Evolutionary conservation across 257 asterid genomes (phyloP), one percentile per base, ranked within the genome.

Genomic region (Capsicum pubescens): DNA sequence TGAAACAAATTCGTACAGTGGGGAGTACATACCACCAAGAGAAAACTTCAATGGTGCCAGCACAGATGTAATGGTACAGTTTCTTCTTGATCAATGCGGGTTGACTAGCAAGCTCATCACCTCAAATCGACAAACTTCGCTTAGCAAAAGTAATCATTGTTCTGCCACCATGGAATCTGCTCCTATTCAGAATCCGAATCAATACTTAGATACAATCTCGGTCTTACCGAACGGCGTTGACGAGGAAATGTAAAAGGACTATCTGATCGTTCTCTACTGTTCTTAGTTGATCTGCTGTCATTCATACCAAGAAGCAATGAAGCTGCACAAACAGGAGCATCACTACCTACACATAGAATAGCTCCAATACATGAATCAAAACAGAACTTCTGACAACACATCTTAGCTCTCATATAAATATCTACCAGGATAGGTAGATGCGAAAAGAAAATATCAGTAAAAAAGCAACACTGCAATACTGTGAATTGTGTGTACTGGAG

Each of bases 171-270:
- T 54, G 56, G 55, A 78, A 81, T 61, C 60, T 57, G 66, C 70
- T 42, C 85, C 88, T 88, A 93, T 92, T 93, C 98, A 3, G 99
- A 92, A 83, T 93, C 98, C 83, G 99, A 92, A 89, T 90, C 97
- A 86, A 93, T 90, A 80, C 97, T 91, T 58, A 93, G 87, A 83
- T 90, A 87, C 67, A 95, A 85, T 89, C 95, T 91, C 68, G 94
- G 97, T 90, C 97, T 97, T 87, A 97, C 98, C 66, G 98, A 95
- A 79, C 98, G 99, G 79, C 91, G 90, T 84, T 95, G 98, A 77
- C 98, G 95, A 68, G 98, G 98, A 86, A 93, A 88, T 50, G 90
- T 83, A 88, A 95, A 91, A 66, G 98, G 97, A 87, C 97, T 92
- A 84, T 92, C 97, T 44, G 95, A 90, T 86, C 95, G 90, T 90